phyloP scores from a whole-genome alignment of 805 yeast genomes.

The Tetrapisispora arboricola region DNA sequence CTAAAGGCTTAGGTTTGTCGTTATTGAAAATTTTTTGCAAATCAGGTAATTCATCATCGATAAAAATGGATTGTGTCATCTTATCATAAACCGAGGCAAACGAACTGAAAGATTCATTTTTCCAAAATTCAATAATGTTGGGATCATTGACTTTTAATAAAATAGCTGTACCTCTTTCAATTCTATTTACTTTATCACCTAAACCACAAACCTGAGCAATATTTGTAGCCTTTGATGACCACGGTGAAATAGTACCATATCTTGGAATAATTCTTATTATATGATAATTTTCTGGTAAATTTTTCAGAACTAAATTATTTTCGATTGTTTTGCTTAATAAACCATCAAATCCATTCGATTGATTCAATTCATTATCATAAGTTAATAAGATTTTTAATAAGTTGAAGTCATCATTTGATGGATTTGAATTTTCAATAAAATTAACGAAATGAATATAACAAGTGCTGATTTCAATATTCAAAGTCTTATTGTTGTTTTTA shows the following conservation, averaged over 20 bases:
- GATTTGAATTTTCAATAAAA: conserved; percentile 26
- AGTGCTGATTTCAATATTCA: conserved; percentile 61
- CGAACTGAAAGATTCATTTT: conserved; percentile 40
- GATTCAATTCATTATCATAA: conserved; percentile 62
- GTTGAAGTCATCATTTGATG: conserved; percentile 30
- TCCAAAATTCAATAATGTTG: conserved; percentile 40
- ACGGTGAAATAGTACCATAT: conserved; percentile 94
- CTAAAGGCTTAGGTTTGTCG: conserved; percentile 75
- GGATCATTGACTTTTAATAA: conserved; percentile 63
- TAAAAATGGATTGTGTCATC: conserved; percentile 76
- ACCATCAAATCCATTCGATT: conserved; percentile 28
- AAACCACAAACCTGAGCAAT: conserved; percentile 85
- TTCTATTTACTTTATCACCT: conserved; percentile 56
- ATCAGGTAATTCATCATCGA: conserved; percentile 47
- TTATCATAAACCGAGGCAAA: conserved; percentile 76
- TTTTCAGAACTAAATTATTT: conserved; percentile 10
- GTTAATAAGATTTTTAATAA: conserved; percentile 54
- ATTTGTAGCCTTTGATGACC: conserved; percentile 98
- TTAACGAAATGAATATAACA: conserved; percentile 76
- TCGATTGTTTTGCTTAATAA: conserved; percentile 22
- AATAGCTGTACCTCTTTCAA: conserved; percentile 84
- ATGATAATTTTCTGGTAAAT: conserved; percentile 37
- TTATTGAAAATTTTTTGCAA: conserved; percentile 64
- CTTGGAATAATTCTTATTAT: conserved; percentile 79
- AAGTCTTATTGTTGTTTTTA: conserved; percentile 32